Evolutionary conservation across 345 rosid genomes (phyloP), one percentile per base, ranked within the genome.

Genomic region (Syzygium oleosum): DNA sequence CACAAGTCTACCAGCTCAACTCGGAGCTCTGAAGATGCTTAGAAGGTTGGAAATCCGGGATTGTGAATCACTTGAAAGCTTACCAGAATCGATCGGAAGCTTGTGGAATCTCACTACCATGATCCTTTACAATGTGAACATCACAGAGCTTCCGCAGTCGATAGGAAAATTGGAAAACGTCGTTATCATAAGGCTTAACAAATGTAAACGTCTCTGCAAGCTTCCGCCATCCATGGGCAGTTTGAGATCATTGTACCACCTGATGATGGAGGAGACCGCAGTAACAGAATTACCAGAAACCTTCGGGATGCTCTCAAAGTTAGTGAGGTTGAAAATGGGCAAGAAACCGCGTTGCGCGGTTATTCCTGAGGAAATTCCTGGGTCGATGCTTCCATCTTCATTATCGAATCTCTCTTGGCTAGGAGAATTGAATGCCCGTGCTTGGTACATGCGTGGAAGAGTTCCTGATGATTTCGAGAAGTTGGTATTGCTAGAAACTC

Each of bases 381-480:
- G 43, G 23, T 22, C 65, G 15, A 84, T 52, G 2, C 88, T 89
- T 34, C 93, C 95, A 12, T 16, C 85, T 53, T 92, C 96, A 54
- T 91, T 93, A 87, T 68, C 87, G 0, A 90, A 90, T 59, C 94
- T 94, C 54, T 86, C 88, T 22, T 77, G 29, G 12, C 91, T 94
- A 9, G 31, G 55, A 88, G 90, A 91, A 43, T 85, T 94, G 63
- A 90, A 93, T 61, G 94, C 95, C 63, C 86, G 89, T 49, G 91
- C 90, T 53, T 94, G 95, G 91, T 89, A 89, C 89, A 87, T 93
- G 56, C 88, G 88, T 51, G 95, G 83, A 52, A 53, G 91, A 51
- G 90, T 94, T 88, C 92, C 93, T n/a, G 93, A 93, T 88, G 93
- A 92, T 87, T 94, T 94, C 51, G 92, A 92, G 91, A 93, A 92